Evolutionary conservation across 2,329 filamentous ascomycete species (phyloP).

Genomic region (Leptographium lundbergii): DNA sequence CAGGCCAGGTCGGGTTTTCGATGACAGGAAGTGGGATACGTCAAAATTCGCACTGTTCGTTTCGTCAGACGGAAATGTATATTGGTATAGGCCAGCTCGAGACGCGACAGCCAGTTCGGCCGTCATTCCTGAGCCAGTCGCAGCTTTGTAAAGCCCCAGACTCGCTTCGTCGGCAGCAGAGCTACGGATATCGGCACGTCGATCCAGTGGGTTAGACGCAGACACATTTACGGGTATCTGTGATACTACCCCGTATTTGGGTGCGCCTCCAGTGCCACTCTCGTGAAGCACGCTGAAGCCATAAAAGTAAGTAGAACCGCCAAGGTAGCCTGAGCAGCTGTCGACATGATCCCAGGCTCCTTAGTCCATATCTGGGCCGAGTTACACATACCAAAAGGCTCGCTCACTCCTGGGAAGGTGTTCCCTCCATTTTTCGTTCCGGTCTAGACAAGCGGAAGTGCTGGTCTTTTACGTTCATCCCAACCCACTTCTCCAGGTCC

Average conservation of each 20-base stretch:
- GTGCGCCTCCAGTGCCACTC: constrained; percentile 54
- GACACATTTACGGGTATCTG: constrained; percentile 41
- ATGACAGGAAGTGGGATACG: constrained; percentile 53
- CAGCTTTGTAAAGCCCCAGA: constrained; percentile 49
- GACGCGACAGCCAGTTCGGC: constrained; percentile 44
- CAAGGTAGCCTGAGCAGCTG: constrained; percentile 39
- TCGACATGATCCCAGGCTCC: constrained; percentile 29
- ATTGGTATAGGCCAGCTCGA: constrained; percentile 47
- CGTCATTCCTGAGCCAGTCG: constrained; percentile 39
- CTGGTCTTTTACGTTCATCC: background rate
- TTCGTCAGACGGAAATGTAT: constrained; percentile 30
- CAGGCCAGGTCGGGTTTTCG: constrained; percentile 42
- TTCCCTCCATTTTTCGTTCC: constrained; percentile 33
- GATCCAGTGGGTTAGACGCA: constrained; percentile 20
- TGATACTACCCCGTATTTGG: constrained; percentile 55
- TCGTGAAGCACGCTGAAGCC: constrained; percentile 55
- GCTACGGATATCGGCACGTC: constrained; percentile 44
- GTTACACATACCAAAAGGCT: constrained; percentile 36
- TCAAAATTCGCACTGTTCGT: constrained; percentile 38
- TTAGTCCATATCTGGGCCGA: constrained; percentile 31
- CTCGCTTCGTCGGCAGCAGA: constrained; percentile 26
- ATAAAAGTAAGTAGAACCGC: constrained; percentile 23
- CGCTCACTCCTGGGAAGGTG: constrained; percentile 35
- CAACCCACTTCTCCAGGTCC: background rate
- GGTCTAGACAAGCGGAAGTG: constrained; percentile 21